Evolutionary conservation across 1,284 basidiomycete genomes (phyloP).

Genomic region (Naganishia sp.): DNA sequence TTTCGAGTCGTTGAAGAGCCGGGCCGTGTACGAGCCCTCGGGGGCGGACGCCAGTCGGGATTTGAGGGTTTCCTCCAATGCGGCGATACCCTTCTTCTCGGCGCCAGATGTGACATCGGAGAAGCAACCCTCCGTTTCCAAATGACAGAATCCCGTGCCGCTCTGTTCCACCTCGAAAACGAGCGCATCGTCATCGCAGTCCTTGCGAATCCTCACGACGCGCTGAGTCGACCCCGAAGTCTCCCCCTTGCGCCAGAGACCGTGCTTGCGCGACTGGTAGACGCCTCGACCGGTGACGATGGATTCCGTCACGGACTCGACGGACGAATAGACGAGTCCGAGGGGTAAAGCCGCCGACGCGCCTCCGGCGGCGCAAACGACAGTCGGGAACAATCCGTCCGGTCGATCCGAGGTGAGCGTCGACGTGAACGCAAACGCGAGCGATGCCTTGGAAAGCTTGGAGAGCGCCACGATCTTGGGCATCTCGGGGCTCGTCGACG

Average conservation of each 20-base stretch:
- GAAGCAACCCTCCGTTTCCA: conserved; percentile 83
- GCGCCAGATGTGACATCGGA: conserved; percentile 13
- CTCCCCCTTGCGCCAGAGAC: conserved; percentile 96
- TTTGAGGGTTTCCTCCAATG: conserved; percentile 78
- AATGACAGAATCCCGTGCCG: conserved; percentile 91
- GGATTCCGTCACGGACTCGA: conserved; percentile 79
- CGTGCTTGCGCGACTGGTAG: conserved; percentile 95
- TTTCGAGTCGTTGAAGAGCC: conserved; percentile 79
- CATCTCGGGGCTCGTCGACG: conserved; percentile 58
- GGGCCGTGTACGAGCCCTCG: conserved; percentile 86
- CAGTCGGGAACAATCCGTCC: conserved; percentile 90
- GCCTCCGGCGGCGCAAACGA: conserved; percentile 60
- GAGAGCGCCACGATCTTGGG: conserved; percentile 68
- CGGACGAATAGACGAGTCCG: conserved; percentile 96
- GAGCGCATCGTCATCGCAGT: conserved; percentile 92
- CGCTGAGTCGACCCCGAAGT: conserved; percentile 92
- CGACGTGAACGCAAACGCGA: conserved; percentile 83
- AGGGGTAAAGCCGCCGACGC: conserved; percentile 60
- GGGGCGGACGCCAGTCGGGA: conserved; percentile 75
- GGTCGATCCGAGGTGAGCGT: conserved; percentile 80
- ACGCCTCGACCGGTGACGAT: conserved; percentile 87
- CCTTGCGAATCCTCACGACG: conserved; percentile 76
- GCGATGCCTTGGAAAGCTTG: conserved; percentile 67
- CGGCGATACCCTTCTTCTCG: conserved; percentile 71
- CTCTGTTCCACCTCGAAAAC: conserved; percentile 91